These are phyloP conservation scores for Russula brevipes DNA, from an alignment of 768 basidiomycete genomes.

Conservation along the genomic window DNA sequence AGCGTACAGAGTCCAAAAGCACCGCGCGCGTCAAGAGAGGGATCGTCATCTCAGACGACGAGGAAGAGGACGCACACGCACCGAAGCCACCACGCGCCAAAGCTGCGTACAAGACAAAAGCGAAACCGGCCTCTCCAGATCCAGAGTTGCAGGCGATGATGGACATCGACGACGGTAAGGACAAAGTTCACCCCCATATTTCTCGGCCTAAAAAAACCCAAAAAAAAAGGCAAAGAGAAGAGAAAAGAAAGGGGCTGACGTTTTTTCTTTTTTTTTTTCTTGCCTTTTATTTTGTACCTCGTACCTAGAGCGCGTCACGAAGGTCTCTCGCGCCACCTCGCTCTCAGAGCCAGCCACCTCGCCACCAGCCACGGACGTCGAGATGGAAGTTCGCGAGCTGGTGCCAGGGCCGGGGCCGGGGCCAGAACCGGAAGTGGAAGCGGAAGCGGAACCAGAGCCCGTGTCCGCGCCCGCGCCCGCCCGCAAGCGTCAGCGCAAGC, in stretches of 20 bases:
- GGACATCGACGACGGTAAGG: slow-evolving; percentile 69
- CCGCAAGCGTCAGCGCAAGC: slow-evolving; percentile 35
- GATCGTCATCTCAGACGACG: slow-evolving; percentile 57
- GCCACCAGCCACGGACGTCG: slow-evolving; percentile 27
- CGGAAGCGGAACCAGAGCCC: slow-evolving; percentile 18
- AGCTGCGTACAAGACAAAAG: slow-evolving; percentile 28
- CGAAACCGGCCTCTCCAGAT: slow-evolving; percentile 39
- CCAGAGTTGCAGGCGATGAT: slow-evolving; percentile 56
- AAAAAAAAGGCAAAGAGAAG: too few relatives aligned
- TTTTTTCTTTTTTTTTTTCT: too few relatives aligned
- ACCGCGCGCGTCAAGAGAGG: slow-evolving; percentile 42
- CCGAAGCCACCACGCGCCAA: slow-evolving; percentile 35
- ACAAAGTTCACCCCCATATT: background rate
- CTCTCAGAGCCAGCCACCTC: slow-evolving; percentile 25
- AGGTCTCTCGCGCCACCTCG: slow-evolving; percentile 9
- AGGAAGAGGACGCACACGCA: slow-evolving; percentile 47
- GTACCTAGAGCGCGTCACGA: slow-evolving; percentile 29
- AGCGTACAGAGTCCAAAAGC: slow-evolving; percentile 13
- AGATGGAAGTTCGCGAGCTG: slow-evolving; percentile 26
- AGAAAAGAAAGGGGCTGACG: too few relatives aligned
- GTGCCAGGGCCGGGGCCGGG: background rate
- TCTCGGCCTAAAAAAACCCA: background rate
- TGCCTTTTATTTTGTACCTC: slow-evolving; percentile 30
- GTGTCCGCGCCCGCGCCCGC: slow-evolving; percentile 28
- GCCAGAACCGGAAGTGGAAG: slow-evolving; percentile 3